Evolutionary conservation across 164 flowering plant genomes (phyloP).

Genomic region (Santalum album): DNA sequence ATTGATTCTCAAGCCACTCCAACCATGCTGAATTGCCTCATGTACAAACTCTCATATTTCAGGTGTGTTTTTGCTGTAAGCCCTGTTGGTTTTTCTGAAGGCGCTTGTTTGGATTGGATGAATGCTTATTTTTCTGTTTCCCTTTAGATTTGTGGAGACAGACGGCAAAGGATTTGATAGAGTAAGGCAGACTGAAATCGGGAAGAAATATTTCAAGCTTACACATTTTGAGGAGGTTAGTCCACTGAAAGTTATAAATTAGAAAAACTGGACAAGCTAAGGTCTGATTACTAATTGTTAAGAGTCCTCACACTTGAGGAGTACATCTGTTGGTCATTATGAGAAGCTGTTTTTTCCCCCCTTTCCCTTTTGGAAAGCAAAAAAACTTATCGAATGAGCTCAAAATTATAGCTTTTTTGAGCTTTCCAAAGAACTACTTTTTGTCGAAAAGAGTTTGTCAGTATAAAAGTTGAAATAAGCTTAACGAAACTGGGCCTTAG

Average conservation of each 20-base stretch:
- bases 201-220: slow-evolving; percentile 89
- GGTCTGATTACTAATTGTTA: neutral
- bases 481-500: no score
- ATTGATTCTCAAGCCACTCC: slow-evolving; percentile 94
- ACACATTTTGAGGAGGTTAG: slow-evolving; percentile 96
- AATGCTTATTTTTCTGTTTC: neutral
- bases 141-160: slow-evolving; percentile 79
- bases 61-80: slow-evolving; percentile 38
- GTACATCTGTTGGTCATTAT: neutral
- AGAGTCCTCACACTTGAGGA: neutral
- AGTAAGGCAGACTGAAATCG: slow-evolving; percentile 92
- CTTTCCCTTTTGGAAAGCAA: no score
- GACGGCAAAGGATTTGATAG: slow-evolving; percentile 93
- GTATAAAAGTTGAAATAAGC: no score
- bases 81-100: neutral
- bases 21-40: slow-evolving; percentile 89
- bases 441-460: no score
- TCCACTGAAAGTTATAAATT: slow-evolving; percentile 2
- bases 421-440: no score
- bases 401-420: no score
- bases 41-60: slow-evolving; percentile 98
- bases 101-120: slow-evolving; percentile 2
- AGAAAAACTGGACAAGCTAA: neutral
- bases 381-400: no score
- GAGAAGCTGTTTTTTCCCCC: no score